These are phyloP conservation scores for Backusella luteola DNA, from an alignment of 192 early-diverging fungal genomes.

Conservation along the genomic window DNA sequence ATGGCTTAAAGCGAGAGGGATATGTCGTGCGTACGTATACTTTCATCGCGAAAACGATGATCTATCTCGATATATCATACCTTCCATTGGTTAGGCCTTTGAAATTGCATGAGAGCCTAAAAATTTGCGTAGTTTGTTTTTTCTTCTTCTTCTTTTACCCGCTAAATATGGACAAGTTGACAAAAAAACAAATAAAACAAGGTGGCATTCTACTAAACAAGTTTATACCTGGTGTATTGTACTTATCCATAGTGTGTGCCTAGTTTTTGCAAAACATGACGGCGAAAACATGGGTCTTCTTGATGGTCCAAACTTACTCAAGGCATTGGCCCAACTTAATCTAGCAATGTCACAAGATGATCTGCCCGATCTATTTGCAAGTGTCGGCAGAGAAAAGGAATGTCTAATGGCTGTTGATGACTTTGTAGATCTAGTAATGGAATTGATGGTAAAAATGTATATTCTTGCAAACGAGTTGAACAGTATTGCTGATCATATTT, in stretches of 20 bases:
- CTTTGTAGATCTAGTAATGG: background rate
- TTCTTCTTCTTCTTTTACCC: background rate
- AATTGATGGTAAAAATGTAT: slow-evolving; percentile 9
- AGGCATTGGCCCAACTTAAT: background rate
- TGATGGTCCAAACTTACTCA: background rate
- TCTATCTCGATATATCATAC: too few relatives aligned
- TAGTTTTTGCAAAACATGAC: background rate
- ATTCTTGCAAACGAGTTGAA: background rate
- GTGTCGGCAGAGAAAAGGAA: background rate
- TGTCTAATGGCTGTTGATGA: background rate
- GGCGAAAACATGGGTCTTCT: background rate
- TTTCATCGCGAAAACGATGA: too few relatives aligned
- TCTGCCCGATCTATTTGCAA: slow-evolving; percentile 6
- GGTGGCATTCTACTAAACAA: background rate
- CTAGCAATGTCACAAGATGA: background rate
- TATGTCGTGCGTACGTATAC: too few relatives aligned
- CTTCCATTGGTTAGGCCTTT: background rate
- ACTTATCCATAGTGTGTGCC: background rate
- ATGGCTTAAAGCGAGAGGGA: too few relatives aligned
- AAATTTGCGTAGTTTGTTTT: background rate
- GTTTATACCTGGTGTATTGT: background rate
- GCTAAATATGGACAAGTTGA: background rate
- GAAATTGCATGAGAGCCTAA: background rate
- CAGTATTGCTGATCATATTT: background rate
- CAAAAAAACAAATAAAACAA: background rate